A percentile compares a stretch with the other conserved stretches of the same genome.
Conservation (phyloP, 208 protist species). For the Trypanosoma cruzi region DNA sequence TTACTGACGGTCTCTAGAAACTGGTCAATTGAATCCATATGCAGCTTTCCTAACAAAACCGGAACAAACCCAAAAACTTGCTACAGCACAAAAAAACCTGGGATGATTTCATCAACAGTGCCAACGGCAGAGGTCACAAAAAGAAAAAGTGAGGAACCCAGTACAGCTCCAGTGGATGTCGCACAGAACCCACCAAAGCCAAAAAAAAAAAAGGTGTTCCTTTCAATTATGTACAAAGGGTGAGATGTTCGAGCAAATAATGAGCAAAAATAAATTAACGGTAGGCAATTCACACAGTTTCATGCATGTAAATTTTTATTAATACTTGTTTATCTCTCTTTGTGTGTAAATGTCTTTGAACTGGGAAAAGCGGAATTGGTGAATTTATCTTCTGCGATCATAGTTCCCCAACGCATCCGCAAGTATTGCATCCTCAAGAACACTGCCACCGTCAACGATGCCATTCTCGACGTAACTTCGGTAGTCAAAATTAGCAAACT, state of each 20-base stretch:
- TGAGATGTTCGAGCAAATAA: neutral
- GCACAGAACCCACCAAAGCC: slow-evolving; percentile 1
- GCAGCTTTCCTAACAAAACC: neutral
- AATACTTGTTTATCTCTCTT: neutral
- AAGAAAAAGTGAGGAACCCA: neutral
- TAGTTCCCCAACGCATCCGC: slow-evolving; percentile 82
- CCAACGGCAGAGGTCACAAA: neutral
- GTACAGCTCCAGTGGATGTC: neutral
- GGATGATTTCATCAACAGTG: slow-evolving; percentile 8
- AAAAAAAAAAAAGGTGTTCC: slow-evolving; percentile 21
- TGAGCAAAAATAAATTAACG: too few species aligned
- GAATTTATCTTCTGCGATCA: slow-evolving; percentile 33
- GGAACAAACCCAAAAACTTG: neutral
- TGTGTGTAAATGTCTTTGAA: neutral
- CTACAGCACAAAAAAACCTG: slow-evolving; percentile 2
- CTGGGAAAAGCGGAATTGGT: neutral
- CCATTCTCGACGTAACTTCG: slow-evolving; percentile 63
- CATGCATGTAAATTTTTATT: neutral
- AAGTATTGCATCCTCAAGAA: slow-evolving; percentile 76
- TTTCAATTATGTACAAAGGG: neutral
- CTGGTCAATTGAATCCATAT: slow-evolving; percentile 92
- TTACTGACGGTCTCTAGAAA: slow-evolving; percentile 96
- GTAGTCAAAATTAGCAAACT: slow-evolving; percentile 80
- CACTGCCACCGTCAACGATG: slow-evolving; percentile 41
- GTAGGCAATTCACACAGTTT: too few species aligned